Conservation (phyloP, 2,329 filamentous ascomycete genomes). For the Diaporthe vaccinii region DNA sequence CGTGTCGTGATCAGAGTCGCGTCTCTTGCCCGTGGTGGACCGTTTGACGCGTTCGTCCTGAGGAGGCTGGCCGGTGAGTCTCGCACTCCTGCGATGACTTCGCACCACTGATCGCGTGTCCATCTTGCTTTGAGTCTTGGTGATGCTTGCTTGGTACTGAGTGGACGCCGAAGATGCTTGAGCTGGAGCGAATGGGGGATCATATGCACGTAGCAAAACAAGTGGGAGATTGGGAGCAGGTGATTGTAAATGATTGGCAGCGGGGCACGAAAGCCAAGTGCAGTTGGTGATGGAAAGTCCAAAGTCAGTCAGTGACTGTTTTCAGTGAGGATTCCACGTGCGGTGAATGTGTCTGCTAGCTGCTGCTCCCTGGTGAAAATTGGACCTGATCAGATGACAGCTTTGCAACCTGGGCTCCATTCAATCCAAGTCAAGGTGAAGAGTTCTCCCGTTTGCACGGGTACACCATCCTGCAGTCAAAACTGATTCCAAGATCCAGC, state of each 20-base stretch:
- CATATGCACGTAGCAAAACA: neutral
- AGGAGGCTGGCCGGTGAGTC: neutral
- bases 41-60: neutral
- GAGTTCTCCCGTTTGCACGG: neutral
- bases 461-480: neutral
- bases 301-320: too few relatives aligned
- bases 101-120: conserved; percentile 20
- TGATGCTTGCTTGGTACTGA: neutral
- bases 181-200: neutral
- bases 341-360: neutral
- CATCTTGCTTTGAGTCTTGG: neutral
- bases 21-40: neutral
- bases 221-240: neutral
- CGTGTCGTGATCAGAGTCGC: neutral
- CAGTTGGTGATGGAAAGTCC: neutral
- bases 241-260: neutral
- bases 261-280: neutral
- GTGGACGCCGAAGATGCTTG: neutral
- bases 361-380: neutral
- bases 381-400: neutral
- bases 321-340: neutral
- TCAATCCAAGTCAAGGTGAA: too few relatives aligned
- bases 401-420: neutral
- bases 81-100: conserved; percentile 25
- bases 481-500: neutral